phyloP scores from a whole-genome alignment of 2,329 filamentous ascomycete genomes.

The Paecilomyces variotii region DNA sequence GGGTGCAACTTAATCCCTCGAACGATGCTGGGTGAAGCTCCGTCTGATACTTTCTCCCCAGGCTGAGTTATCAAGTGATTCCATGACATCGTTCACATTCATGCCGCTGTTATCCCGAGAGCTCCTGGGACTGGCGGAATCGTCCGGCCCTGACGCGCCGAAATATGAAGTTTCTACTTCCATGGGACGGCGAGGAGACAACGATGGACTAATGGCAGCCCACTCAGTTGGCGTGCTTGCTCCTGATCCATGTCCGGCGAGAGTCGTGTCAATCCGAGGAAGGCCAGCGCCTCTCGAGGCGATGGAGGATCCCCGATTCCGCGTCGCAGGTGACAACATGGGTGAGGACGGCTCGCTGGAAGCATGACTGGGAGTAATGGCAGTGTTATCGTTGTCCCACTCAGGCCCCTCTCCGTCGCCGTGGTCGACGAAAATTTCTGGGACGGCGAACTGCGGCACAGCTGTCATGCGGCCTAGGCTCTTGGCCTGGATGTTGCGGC shows the following conservation, averaged over 20 bases:
- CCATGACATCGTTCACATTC: constrained; percentile 68
- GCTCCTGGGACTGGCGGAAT: constrained; percentile 13
- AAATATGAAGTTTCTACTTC: constrained; percentile 21
- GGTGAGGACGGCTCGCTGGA: constrained; percentile 2
- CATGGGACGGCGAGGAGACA: constrained; percentile 24
- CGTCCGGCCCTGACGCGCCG: constrained; percentile 19
- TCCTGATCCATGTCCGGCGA: constrained; percentile 30
- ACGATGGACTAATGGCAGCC: constrained; percentile 46
- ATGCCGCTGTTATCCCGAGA: constrained; percentile 51
- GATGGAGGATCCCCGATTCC: constrained; percentile 20
- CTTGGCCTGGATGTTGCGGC: constrained; percentile 64
- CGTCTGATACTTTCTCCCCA: constrained; percentile 90
- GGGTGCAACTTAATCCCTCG: constrained; percentile 6
- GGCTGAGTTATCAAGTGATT: constrained; percentile 78
- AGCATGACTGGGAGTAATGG: not conserved
- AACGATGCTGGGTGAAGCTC: constrained; percentile 64
- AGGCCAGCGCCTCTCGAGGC: constrained; percentile 25
- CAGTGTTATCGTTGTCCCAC: not conserved
- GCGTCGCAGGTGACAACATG: constrained; percentile 26
- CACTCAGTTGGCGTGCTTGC: constrained; percentile 35
- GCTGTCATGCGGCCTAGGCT: constrained; percentile 66
- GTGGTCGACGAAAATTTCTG: constrained; percentile 84
- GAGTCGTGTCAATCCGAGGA: constrained; percentile 40
- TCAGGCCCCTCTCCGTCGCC: constrained; percentile 32
- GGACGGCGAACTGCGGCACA: constrained; percentile 72